These are phyloP conservation scores for Pyrenophora teres DNA, from an alignment of 2,329 filamentous ascomycete genomes.

Conservation along the genomic window DNA sequence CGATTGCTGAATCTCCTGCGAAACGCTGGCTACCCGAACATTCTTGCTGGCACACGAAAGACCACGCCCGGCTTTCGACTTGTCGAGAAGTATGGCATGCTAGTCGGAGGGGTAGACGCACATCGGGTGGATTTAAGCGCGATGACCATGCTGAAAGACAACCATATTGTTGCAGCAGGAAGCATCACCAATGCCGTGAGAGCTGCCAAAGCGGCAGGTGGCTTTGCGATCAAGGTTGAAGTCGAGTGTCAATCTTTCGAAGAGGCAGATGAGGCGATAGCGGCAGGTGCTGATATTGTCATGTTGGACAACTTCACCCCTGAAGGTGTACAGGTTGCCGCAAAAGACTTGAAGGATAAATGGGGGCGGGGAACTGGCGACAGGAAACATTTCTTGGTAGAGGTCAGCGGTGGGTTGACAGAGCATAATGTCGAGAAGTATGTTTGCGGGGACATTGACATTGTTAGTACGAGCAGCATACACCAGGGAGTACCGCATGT, in stretches of 20 bases:
- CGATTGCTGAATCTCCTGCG: conserved; percentile 59
- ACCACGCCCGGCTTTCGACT: conserved; percentile 94
- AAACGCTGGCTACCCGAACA: conserved; percentile 74
- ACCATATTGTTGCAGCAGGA: conserved; percentile 88
- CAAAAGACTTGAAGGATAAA: conserved; percentile 74
- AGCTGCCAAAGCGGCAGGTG: conserved; percentile 81
- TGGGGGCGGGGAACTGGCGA: conserved; percentile 70
- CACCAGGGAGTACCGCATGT: conserved; percentile 94
- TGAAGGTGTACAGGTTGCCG: conserved; percentile 75
- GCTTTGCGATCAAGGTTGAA: conserved; percentile 92
- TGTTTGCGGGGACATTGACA: conserved; percentile 83
- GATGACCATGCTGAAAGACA: conserved; percentile 99
- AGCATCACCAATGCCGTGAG: conserved; percentile 84
- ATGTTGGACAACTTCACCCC: conserved; percentile 97
- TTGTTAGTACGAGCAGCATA: conserved; percentile 94
- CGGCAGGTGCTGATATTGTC: conserved; percentile 88
- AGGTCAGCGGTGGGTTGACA: conserved; percentile 89
- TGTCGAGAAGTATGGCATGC: conserved; percentile 98
- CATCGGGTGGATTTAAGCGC: conserved; percentile 85
- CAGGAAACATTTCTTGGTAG: conserved; percentile 72
- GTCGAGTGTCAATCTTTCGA: conserved; percentile 89
- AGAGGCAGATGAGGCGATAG: conserved; percentile 90
- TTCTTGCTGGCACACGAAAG: conserved; percentile 92
- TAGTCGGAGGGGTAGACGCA: conserved; percentile 88
- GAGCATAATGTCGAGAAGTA: conserved; percentile 82